phyloP scores from a whole-genome alignment of 2,329 filamentous ascomycete genomes.

The Ophiostoma quercus region DNA sequence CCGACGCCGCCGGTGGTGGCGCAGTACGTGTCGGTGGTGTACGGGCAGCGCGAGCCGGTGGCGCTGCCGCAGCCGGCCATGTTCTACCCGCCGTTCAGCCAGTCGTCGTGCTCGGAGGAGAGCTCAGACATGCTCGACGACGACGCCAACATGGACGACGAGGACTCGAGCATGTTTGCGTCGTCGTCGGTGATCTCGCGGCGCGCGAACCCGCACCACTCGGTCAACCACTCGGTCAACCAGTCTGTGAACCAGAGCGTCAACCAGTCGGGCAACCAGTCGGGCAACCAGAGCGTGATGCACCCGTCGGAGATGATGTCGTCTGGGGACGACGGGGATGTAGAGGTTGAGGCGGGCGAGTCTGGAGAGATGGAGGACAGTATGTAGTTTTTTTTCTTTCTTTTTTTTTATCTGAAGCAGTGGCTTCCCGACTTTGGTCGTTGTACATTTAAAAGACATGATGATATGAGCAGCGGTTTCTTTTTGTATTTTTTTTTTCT shows the following conservation, averaged over 20 bases:
- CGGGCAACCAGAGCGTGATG: neutral
- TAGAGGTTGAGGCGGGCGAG: slow-evolving; percentile 25
- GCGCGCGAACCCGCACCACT: slow-evolving; percentile 33
- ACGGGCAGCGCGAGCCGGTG: slow-evolving; percentile 44
- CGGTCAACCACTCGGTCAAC: slow-evolving; percentile 37
- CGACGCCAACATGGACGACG: slow-evolving; percentile 33
- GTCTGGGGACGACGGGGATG: slow-evolving; percentile 39
- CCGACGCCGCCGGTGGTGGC: slow-evolving; percentile 37
- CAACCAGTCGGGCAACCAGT: neutral
- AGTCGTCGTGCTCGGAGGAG: slow-evolving; percentile 34
- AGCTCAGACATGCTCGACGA: slow-evolving; percentile 32
- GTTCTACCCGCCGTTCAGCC: slow-evolving; percentile 47
- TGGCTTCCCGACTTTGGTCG: neutral
- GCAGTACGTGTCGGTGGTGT: slow-evolving; percentile 42
- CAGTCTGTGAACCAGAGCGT: neutral
- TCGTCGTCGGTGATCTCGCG: slow-evolving; percentile 35
- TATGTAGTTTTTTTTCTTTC: neutral
- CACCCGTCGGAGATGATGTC: slow-evolving; percentile 32
- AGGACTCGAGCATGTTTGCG: slow-evolving; percentile 32
- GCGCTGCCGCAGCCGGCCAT: slow-evolving; percentile 49
- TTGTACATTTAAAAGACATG: slow-evolving; percentile 9
- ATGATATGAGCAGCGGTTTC: slow-evolving; percentile 14
- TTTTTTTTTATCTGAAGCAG: too few species aligned
- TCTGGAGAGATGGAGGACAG: slow-evolving; percentile 18
- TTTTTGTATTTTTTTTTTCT: neutral